phyloP scores from a whole-genome alignment of 768 basidiomycete genomes.

The Strobilomyces echinocephalus region DNA sequence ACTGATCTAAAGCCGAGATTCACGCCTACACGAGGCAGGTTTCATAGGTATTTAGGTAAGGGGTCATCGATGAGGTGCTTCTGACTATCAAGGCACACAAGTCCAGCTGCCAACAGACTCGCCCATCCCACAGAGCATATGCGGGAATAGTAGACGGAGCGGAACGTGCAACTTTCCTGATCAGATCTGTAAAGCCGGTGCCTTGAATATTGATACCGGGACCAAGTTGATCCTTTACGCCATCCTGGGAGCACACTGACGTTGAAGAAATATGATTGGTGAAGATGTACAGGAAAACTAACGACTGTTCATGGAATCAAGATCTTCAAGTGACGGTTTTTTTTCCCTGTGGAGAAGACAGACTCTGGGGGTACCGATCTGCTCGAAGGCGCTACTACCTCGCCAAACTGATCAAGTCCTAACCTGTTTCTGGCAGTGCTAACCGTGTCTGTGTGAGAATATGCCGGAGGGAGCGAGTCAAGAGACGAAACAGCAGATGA shows the following conservation, averaged over 20 bases:
- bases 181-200: slow-evolving; percentile 2
- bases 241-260: slow-evolving; percentile 2
- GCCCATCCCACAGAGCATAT: neutral
- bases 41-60: too few relatives aligned
- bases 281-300: neutral
- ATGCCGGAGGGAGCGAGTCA: neutral
- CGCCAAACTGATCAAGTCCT: neutral
- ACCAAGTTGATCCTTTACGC: neutral
- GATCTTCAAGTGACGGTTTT: neutral
- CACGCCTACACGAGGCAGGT: too few relatives aligned
- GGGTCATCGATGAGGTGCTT: too few relatives aligned
- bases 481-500: neutral
- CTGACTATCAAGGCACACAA: too few relatives aligned
- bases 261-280: neutral
- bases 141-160: neutral
- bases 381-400: neutral
- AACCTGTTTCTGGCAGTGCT: neutral
- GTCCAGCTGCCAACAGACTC: too few relatives aligned
- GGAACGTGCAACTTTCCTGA: slow-evolving; percentile 8
- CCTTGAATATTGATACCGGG: slow-evolving; percentile 7
- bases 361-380: neutral
- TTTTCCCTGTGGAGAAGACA: neutral
- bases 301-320: slow-evolving; percentile 1
- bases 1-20: too few relatives aligned
- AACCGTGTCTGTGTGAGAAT: slow-evolving; percentile 5